Evolutionary conservation across 192 early-diverging fungal species (phyloP).

Genomic region (Chytriomyces sp.): DNA sequence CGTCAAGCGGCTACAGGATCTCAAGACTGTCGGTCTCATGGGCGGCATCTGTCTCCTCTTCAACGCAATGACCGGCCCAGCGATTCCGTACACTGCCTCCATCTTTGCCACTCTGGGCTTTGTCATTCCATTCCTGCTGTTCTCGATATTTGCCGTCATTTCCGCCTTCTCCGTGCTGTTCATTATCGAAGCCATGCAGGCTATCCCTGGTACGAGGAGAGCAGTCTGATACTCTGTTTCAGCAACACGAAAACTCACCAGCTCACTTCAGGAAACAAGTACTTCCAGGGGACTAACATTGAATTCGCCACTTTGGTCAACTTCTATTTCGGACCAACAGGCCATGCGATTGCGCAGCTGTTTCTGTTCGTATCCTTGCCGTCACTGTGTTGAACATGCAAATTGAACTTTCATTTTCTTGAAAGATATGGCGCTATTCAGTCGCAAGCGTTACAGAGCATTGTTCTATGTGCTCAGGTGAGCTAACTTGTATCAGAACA

Average conservation of each 20-base stretch:
- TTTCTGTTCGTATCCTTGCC: constrained; percentile 26
- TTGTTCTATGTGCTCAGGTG: constrained; percentile 57
- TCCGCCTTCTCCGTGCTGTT: constrained; percentile 54
- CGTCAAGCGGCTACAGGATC: too few relatives aligned
- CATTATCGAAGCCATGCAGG: constrained; percentile 65
- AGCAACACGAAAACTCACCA: too few relatives aligned
- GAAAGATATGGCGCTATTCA: constrained; percentile 53
- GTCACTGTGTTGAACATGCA: too few relatives aligned
- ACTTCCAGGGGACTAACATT: constrained; percentile 48
- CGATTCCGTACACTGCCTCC: constrained; percentile 49
- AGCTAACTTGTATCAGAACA: not conserved
- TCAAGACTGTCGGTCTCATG: constrained; percentile 48
- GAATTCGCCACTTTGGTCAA: constrained; percentile 63
- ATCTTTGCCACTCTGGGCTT: constrained; percentile 51
- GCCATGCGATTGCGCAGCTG: constrained; percentile 55
- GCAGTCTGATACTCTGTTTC: not conserved
- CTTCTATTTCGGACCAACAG: constrained; percentile 56
- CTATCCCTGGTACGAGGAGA: constrained; percentile 51
- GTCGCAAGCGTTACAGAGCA: constrained; percentile 52
- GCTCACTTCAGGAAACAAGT: constrained; percentile 3
- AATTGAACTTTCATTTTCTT: too few relatives aligned
- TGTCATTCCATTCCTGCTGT: constrained; percentile 42
- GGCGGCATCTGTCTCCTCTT: constrained; percentile 53
- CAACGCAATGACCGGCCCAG: constrained; percentile 60
- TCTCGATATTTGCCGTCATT: constrained; percentile 49